phyloP scores from a whole-genome alignment of 2,329 filamentous ascomycete species.

The Diaporthe nobilis region DNA sequence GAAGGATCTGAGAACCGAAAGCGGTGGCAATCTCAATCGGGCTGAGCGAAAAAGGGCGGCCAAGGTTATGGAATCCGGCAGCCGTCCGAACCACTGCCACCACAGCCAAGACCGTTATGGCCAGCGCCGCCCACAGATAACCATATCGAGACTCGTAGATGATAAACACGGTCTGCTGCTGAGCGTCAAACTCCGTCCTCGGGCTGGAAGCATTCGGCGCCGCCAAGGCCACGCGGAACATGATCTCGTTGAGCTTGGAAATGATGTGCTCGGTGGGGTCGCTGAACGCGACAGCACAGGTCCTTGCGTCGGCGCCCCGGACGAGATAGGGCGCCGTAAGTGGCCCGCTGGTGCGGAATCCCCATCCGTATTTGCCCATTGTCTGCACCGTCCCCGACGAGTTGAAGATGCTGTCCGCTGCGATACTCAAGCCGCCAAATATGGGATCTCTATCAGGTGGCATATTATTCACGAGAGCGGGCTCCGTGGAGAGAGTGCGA shows the following conservation, averaged over 20 bases:
- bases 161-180: background rate
- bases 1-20: background rate
- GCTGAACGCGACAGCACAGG: background rate
- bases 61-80: background rate
- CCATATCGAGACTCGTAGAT: background rate
- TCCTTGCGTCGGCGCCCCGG: background rate
- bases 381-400: background rate
- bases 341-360: background rate
- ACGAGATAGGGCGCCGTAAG: background rate
- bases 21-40: background rate
- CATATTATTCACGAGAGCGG: background rate
- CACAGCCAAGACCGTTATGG: background rate
- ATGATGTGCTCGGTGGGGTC: background rate
- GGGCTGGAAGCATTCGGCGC: background rate
- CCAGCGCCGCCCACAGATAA: background rate
- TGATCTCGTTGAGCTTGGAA: background rate
- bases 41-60: background rate
- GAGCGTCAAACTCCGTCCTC: background rate
- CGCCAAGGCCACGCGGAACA: background rate
- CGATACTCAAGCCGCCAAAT: conserved; percentile 1
- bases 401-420: background rate
- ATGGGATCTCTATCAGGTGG: background rate
- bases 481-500: background rate
- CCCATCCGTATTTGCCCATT: background rate
- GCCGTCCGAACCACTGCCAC: background rate